phyloP scores from a whole-genome alignment of 164 flowering plant genomes.

The Macadamia tetraphylla region DNA sequence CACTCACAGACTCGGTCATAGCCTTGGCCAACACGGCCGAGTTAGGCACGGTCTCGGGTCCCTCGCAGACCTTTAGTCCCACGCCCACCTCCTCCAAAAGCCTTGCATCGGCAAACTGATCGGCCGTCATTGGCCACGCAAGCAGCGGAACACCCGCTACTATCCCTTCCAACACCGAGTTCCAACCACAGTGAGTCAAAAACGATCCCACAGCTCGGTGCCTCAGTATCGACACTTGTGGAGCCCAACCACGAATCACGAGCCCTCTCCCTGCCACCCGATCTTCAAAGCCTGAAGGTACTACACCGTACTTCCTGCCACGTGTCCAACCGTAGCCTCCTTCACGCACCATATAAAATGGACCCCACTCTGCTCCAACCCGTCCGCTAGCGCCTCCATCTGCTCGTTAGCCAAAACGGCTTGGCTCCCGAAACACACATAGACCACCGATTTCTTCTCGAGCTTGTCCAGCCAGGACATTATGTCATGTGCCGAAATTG shows the following conservation, averaged over 20 bases:
- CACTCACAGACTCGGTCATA: neutral
- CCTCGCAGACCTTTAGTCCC: neutral
- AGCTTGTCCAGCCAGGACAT: neutral
- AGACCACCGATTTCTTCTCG: neutral
- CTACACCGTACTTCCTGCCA: neutral
- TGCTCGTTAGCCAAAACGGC: neutral
- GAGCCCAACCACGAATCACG: neutral
- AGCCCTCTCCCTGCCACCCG: neutral
- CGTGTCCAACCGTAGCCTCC: neutral
- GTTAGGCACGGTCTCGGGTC: conserved; percentile 5
- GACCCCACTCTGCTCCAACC: neutral
- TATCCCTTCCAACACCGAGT: neutral
- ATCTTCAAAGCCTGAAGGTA: neutral
- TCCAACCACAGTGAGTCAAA: conserved; percentile 1
- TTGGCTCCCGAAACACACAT: neutral
- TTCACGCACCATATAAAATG: neutral
- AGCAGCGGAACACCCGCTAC: neutral
- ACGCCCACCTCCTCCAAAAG: neutral
- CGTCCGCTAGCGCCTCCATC: neutral
- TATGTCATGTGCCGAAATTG: neutral
- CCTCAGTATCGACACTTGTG: neutral
- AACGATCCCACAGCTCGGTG: neutral
- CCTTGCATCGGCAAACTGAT: neutral
- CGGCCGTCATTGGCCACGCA: neutral
- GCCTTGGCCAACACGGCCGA: conserved; percentile 4